Evolutionary conservation across 176 grass and related monocot genomes (phyloP).

Genomic region (Eleusine indica): DNA sequence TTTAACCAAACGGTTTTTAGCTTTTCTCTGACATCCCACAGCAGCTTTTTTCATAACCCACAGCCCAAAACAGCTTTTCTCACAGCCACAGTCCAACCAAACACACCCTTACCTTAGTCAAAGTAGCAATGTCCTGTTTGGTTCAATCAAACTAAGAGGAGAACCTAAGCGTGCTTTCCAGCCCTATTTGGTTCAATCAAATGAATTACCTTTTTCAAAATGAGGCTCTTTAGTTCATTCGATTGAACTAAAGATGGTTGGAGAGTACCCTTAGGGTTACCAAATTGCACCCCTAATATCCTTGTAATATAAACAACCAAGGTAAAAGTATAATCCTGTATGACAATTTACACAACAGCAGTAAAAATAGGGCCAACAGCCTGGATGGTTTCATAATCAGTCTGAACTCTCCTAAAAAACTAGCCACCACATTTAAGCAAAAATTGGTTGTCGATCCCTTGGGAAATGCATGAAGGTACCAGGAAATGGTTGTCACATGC

Average conservation of each 20-base stretch:
- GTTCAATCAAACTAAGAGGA: neutral
- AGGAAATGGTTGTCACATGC: constrained; percentile 14
- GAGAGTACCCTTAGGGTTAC: neutral
- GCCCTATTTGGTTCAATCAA: neutral
- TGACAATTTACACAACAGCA: neutral
- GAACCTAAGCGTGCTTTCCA: neutral
- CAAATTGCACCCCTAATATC: neutral
- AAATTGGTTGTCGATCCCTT: constrained; percentile 4
- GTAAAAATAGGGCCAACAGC: neutral
- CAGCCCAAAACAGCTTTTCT: too few relatives aligned
- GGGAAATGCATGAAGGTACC: constrained; percentile 20
- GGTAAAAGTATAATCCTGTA: neutral
- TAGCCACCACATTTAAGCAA: neutral
- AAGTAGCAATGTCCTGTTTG: neutral
- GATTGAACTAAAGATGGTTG: neutral
- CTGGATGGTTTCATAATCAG: neutral
- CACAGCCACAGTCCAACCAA: too few relatives aligned
- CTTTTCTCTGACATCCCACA: too few relatives aligned
- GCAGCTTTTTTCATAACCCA: too few relatives aligned
- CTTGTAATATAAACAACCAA: neutral
- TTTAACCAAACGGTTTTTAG: too few relatives aligned
- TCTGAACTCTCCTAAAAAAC: neutral
- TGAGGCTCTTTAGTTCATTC: neutral
- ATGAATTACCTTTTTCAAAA: neutral
- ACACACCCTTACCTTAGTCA: neutral